Conservation (phyloP, 805 yeast species). For the Metschnikowia hibisci region DNA sequence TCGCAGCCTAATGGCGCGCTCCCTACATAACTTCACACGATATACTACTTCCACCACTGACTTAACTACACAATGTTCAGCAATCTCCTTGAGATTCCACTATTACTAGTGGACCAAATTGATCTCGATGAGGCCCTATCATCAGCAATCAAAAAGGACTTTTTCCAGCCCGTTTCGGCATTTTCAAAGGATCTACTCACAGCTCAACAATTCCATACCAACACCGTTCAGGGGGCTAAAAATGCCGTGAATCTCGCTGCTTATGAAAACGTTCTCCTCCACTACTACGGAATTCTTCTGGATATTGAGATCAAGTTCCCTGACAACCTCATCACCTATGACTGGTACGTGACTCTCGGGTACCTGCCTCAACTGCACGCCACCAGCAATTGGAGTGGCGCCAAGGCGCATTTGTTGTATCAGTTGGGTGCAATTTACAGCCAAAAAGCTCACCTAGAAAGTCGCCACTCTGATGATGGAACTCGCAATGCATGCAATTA, state of each 20-base stretch:
- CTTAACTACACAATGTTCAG: conserved; percentile 3
- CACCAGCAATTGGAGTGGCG: conserved; percentile 28
- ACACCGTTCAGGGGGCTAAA: conserved; percentile 28
- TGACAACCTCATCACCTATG: conserved; percentile 52
- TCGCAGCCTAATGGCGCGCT: not conserved
- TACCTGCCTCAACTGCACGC: conserved; percentile 17
- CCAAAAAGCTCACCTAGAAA: conserved; percentile 46
- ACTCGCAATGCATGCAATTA: conserved; percentile 58
- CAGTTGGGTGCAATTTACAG: conserved; percentile 68
- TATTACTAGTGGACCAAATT: conserved; percentile 6
- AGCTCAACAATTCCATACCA: conserved; percentile 43
- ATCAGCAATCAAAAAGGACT: conserved; percentile 45
- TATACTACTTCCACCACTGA: too few species aligned
- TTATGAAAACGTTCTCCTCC: conserved; percentile 29
- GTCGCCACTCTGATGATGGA: conserved; percentile 48
- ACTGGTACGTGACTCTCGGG: conserved; percentile 66
- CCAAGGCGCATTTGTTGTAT: conserved; percentile 58
- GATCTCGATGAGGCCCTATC: conserved; percentile 25
- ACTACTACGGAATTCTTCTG: conserved; percentile 47
- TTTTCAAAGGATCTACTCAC: conserved; percentile 37
- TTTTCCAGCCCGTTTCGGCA: conserved; percentile 34
- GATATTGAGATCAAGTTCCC: conserved; percentile 58
- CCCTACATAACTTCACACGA: not conserved
- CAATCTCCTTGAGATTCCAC: conserved; percentile 10
- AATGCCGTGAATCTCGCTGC: conserved; percentile 21